phyloP scores from a whole-genome alignment of 306 rosid species.

The Urtica urens region DNA sequence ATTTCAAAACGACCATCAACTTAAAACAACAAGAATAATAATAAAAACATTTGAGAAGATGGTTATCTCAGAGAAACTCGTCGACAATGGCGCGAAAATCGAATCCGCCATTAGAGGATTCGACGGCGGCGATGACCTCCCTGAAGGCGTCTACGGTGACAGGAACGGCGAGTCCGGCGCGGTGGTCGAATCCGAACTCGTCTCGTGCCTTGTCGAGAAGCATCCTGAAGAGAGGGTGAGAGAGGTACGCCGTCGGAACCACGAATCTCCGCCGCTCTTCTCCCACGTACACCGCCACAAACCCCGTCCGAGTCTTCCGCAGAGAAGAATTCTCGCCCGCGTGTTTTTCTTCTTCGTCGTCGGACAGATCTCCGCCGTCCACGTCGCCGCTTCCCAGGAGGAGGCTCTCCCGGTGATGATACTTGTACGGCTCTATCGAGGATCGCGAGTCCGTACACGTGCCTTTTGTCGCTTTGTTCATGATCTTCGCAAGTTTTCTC shows the following conservation, averaged over 20 bases:
- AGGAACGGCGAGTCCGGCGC: slow-evolving; percentile 62
- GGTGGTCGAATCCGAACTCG: slow-evolving; percentile 78
- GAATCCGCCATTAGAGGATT: slow-evolving; percentile 60
- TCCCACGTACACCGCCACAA: slow-evolving; percentile 63
- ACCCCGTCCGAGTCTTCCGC: slow-evolving; percentile 56
- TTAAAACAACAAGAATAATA: not conserved
- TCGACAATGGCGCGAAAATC: slow-evolving; percentile 57
- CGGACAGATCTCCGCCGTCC: not conserved
- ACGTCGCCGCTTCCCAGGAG: slow-evolving; percentile 17
- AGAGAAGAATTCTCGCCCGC: slow-evolving; percentile 16
- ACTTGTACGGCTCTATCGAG: not conserved
- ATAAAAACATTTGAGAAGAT: not conserved
- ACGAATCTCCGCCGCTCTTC: slow-evolving; percentile 56
- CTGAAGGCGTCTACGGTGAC: slow-evolving; percentile 62
- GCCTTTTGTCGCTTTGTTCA: slow-evolving; percentile 15
- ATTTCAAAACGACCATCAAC: slow-evolving; percentile 1
- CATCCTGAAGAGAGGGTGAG: slow-evolving; percentile 87
- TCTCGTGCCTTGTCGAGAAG: slow-evolving; percentile 57
- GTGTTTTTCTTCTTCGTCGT: not conserved
- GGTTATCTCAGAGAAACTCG: slow-evolving; percentile 32
- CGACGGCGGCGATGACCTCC: slow-evolving; percentile 60
- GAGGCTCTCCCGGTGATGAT: slow-evolving; percentile 23
- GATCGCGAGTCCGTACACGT: not conserved
- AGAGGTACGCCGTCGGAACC: slow-evolving; percentile 64
- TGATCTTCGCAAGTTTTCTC: slow-evolving; percentile 53